Base-by-base conservation (phyloP, 176 grass and related monocot species). In the Tuctoria greenei region DNA sequence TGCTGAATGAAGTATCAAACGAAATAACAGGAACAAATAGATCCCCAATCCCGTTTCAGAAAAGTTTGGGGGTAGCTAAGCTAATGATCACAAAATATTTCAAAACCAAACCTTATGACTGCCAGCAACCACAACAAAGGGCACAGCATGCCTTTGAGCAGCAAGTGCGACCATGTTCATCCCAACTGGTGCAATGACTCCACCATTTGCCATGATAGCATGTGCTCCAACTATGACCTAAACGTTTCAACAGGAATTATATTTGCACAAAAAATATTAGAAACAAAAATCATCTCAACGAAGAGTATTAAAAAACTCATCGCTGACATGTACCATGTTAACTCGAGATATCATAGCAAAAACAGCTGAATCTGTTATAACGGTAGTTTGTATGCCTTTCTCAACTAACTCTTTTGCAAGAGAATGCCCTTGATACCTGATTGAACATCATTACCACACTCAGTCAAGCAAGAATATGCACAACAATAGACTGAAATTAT, bases 331-430 rank as follows among this genome's bases (percentile, higher is more conserved):
- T 98, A 99, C 95, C 95, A 99, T 99, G 79, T 99, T 99, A 81
- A 99, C 95, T 82, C 91, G 81, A 27, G 95, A 99, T 58, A 99
- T 99, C 91, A 95, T 99, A 23, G 95, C 95, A 92, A 95, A 99
- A 88, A 99, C 83, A 38, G 95, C 91, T 20, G 95, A 98, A 81
- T 99, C 95, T 18, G 95, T 95, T 67, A 90, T 95, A 59, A 99
- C 82, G 71, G 95, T 92, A 82, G 87, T 92, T 71, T 99, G 91
- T 72, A 99, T 21, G 52, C 89, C 95, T 75, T 99, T 92, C 69
- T 84, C 84, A 44, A 90, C 91, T 64, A 99, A 52, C 64, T 99
- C 95, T 87, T 92, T 95, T 61, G 91, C 95, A 82, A 99, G 95
- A 83, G 86, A 87, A 90, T 99, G 95, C 62, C 95, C 95, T 56